Evolutionary conservation across 1,284 basidiomycete species (phyloP).

Genomic region (Wolfiporia cocos): DNA sequence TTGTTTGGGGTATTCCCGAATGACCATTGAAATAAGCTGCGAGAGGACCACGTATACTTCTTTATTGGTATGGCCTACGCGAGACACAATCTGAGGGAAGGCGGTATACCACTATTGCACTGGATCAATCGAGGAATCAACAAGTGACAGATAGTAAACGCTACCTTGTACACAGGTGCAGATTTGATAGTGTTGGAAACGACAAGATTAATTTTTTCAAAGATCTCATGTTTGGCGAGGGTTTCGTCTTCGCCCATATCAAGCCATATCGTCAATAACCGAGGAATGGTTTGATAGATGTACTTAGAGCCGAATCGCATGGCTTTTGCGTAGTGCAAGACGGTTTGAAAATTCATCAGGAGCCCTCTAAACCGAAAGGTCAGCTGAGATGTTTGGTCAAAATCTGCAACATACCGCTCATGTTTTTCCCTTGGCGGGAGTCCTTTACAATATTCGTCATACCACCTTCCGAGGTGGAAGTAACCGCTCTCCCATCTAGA

Average conservation of each 20-base stretch:
- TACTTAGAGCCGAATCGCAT: conserved; percentile 89
- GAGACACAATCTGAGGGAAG: conserved; percentile 95
- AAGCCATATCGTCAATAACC: conserved; percentile 93
- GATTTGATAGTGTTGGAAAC: conserved; percentile 51
- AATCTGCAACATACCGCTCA: conserved; percentile 37
- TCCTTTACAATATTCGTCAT: conserved; percentile 68
- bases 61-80: conserved; percentile 79
- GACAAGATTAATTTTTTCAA: conserved; percentile 49
- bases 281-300: conserved; percentile 93
- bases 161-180: conserved; percentile 74
- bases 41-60: conserved; percentile 65
- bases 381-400: background rate
- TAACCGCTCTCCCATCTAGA: conserved; percentile 80
- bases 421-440: conserved; percentile 43
- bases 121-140: background rate
- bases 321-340: conserved; percentile 71
- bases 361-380: conserved; percentile 35
- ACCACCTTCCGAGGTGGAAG: conserved; percentile 85
- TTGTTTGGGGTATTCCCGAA: conserved; percentile 85
- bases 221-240: conserved; percentile 33
- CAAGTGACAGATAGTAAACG: conserved; percentile 2
- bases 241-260: conserved; percentile 74
- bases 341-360: conserved; percentile 56
- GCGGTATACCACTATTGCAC: conserved; percentile 91
- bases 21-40: conserved; percentile 68